Percentiles rank a stretch among this genome's conserved stretches.
Conservation (phyloP, 106 monocot genomes). For the Apostasia ramifera region DNA sequence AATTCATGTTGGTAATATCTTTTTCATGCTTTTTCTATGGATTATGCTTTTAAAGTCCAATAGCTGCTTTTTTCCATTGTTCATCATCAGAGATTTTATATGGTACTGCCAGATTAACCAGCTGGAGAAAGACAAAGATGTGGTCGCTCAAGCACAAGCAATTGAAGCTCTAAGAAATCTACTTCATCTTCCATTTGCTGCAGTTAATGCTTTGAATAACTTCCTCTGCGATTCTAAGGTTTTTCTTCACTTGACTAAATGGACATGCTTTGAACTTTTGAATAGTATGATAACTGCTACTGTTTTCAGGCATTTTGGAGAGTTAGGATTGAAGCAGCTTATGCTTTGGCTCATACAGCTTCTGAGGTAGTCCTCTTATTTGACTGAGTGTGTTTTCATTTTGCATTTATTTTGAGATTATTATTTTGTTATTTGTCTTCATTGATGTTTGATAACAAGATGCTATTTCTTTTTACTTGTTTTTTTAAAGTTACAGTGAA, state of each 20-base stretch:
- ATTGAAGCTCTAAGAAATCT: slow-evolving; percentile 55
- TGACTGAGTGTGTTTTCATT: background rate
- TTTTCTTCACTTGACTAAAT: background rate
- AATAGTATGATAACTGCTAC: background rate
- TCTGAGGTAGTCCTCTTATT: slow-evolving; percentile 62
- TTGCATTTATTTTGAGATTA: background rate
- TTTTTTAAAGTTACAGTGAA: too few species aligned
- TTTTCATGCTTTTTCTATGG: background rate
- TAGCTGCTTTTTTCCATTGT: background rate
- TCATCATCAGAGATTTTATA: background rate
- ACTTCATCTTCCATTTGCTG: slow-evolving; percentile 75
- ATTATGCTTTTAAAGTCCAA: background rate
- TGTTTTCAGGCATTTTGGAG: slow-evolving; percentile 86
- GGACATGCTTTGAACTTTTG: background rate
- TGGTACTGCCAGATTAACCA: slow-evolving; percentile 73
- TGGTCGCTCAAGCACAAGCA: slow-evolving; percentile 89
- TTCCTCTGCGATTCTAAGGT: slow-evolving; percentile 93
- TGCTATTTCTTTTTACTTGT: too few species aligned
- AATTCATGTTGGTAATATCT: background rate
- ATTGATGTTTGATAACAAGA: too few species aligned
- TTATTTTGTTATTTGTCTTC: too few species aligned
- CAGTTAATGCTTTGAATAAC: slow-evolving; percentile 72
- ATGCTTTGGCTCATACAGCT: slow-evolving; percentile 77
- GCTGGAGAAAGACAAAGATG: slow-evolving; percentile 96
- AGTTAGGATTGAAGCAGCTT: slow-evolving; percentile 94